Evolutionary conservation across 2,329 filamentous ascomycete species (phyloP), one percentile per base, ranked within the genome.

Genomic region (Lachnellula willkommii): DNA sequence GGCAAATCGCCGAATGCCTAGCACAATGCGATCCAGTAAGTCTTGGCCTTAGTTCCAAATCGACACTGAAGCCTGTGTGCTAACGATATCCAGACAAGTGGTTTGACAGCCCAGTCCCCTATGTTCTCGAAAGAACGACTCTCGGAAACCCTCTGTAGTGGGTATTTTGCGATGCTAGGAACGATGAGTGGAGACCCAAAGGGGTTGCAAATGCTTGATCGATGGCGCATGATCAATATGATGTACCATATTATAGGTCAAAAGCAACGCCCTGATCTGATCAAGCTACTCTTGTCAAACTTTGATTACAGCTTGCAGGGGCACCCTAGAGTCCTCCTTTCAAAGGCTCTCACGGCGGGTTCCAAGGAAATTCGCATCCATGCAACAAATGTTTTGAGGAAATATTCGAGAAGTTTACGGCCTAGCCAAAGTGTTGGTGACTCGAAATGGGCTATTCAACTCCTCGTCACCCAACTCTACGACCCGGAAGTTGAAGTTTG

Each of bases 221-320:
- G 90, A 65, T 97, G 94, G 93, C 90, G 91, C 65, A 95, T 99
- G 80, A 92, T 96, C 74, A 97, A 97, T 72, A 99, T 99, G 90
- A 95, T 97, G 79, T 99, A 99, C 70, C 94, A 97, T 72, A 96
- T 99, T 59, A 82, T 96, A 56, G 93, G 97, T 68, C 78, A 96
- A 46, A 90, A 89, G 65, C 88, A 94, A 71, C 87, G 94, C 2
- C 90, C 93, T 47, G 94, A 99, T 70, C 77, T 99, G 57, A 90
- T 97, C 69, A 90, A 92, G 69, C 80, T 93, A 9, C 80, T 99
- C 35, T 79, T 99, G 8, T 87, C 88, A 49, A 94, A 92, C 66
- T 92, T 99, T 72, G 93, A 99, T 72, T 99, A 96, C 69, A 88
- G 85, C 20, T 76, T 95, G 24, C 85, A 88, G 60, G 93, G 92